A percentile compares a stretch with the other conserved stretches of the same genome.
Conservation (phyloP, 495 filamentous ascomycete genomes). For the Trichoderma orchidacearum region DNA sequence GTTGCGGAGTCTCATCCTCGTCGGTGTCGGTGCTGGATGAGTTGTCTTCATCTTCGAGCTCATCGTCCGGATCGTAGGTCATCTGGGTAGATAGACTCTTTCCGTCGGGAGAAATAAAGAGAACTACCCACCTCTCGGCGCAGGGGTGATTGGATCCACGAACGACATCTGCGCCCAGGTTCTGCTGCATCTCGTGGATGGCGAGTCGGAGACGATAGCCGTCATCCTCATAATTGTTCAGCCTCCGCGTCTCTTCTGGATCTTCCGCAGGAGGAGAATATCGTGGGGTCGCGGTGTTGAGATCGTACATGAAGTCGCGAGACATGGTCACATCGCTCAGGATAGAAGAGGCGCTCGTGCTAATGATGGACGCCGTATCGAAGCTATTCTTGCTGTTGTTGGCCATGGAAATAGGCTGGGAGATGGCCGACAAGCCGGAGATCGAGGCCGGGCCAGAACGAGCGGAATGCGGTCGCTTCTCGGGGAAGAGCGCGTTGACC, state of each 20-base stretch:
- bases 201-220: slow-evolving; percentile 40
- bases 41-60: slow-evolving; percentile 47
- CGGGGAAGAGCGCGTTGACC: slow-evolving; percentile 58
- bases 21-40: slow-evolving; percentile 50
- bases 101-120: slow-evolving; percentile 64
- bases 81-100: slow-evolving; percentile 55
- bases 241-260: slow-evolving; percentile 14
- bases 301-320: slow-evolving; percentile 47
- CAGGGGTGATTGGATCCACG: slow-evolving; percentile 56
- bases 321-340: slow-evolving; percentile 55
- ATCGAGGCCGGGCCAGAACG: slow-evolving; percentile 54
- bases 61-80: slow-evolving; percentile 55
- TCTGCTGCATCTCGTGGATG: slow-evolving; percentile 50
- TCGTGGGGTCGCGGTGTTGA: slow-evolving; percentile 21
- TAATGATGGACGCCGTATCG: slow-evolving; percentile 48
- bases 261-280: slow-evolving; percentile 28
- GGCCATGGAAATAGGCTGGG: slow-evolving; percentile 30
- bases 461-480: slow-evolving; percentile 39
- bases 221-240: slow-evolving; percentile 39
- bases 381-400: slow-evolving; percentile 27
- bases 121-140: slow-evolving; percentile 58
- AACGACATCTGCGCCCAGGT: slow-evolving; percentile 43
- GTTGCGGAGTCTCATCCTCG: slow-evolving; percentile 50
- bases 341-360: slow-evolving; percentile 52
- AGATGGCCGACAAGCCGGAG: slow-evolving; percentile 43